These are phyloP conservation scores for Cardamine occulta DNA, from an alignment of 345 rosid species.

Conservation along the genomic window DNA sequence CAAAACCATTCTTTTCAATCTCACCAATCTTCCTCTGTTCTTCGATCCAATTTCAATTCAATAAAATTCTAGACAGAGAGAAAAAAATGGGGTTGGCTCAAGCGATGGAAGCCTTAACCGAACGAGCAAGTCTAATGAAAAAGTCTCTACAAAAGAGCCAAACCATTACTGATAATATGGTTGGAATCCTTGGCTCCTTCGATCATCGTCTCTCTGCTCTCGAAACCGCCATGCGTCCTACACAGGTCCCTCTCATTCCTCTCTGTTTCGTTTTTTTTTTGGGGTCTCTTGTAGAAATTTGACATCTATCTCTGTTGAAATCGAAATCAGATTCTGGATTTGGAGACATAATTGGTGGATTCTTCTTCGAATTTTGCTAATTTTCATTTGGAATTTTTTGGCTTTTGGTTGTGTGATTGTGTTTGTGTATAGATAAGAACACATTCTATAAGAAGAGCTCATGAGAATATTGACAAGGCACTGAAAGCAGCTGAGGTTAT, in stretches of 20 bases:
- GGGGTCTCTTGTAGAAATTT: not conserved
- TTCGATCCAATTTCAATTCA: conserved; percentile 27
- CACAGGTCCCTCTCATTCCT: conserved; percentile 59
- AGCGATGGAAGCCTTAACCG: conserved; percentile 65
- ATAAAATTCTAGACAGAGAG: not conserved
- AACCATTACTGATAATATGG: conserved; percentile 87
- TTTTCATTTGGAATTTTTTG: not conserved
- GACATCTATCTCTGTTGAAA: conserved; percentile 13
- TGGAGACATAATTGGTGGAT: not conserved
- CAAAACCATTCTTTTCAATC: not conserved
- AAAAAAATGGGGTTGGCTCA: conserved; percentile 59
- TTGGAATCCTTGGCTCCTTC: conserved; percentile 90
- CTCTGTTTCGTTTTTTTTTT: conserved; percentile 4
- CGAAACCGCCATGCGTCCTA: conserved; percentile 98
- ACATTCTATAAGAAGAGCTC: conserved; percentile 86
- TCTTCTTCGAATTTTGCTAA: not conserved
- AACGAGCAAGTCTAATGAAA: conserved; percentile 62
- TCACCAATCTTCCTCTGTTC: conserved; percentile 5
- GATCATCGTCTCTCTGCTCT: conserved; percentile 98
- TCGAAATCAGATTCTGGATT: not conserved
- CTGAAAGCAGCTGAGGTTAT: conserved; percentile 78
- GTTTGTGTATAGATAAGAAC: conserved; percentile 67
- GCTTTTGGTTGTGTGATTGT: conserved; percentile 2
- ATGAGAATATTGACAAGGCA: conserved; percentile 88
- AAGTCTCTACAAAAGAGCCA: conserved; percentile 87